Conservation (phyloP, 1,284 basidiomycete species). For the Fomitopsis pinicola region DNA sequence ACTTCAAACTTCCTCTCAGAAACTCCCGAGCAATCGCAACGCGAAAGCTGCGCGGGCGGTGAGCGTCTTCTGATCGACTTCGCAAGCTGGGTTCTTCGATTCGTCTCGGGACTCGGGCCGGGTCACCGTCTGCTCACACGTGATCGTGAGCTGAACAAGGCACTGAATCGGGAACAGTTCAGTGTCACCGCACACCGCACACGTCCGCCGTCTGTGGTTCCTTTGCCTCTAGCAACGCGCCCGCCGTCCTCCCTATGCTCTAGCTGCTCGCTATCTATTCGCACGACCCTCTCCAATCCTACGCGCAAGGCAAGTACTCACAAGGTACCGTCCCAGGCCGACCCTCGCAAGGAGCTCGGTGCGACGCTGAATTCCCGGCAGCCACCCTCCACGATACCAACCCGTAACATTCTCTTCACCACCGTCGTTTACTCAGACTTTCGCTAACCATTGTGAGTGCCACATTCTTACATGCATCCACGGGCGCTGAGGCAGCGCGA, state of each 20-base stretch:
- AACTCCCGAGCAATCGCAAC: too few species aligned
- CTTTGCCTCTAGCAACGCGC: neutral
- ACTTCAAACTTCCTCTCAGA: too few species aligned
- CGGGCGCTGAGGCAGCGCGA: neutral
- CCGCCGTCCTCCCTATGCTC: neutral
- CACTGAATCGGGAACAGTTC: too few species aligned
- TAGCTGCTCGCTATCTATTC: neutral
- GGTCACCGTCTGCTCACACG: too few species aligned
- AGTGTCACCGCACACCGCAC: too few species aligned
- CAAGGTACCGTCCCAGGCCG: neutral
- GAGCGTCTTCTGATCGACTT: too few species aligned
- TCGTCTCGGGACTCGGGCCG: too few species aligned
- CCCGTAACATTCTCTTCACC: neutral
- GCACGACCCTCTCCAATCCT: neutral
- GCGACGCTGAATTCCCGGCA: neutral
- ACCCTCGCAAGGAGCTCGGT: neutral
- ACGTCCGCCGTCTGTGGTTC: too few species aligned
- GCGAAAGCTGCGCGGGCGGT: too few species aligned
- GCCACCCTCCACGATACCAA: neutral
- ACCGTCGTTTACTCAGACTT: neutral
- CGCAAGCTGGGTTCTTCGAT: too few species aligned
- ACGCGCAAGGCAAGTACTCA: neutral
- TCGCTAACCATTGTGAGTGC: neutral
- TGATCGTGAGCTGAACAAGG: too few species aligned
- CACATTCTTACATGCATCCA: neutral